phyloP scores from a whole-genome alignment of 106 monocot genomes.

The Acanthochlamys bracteata region DNA sequence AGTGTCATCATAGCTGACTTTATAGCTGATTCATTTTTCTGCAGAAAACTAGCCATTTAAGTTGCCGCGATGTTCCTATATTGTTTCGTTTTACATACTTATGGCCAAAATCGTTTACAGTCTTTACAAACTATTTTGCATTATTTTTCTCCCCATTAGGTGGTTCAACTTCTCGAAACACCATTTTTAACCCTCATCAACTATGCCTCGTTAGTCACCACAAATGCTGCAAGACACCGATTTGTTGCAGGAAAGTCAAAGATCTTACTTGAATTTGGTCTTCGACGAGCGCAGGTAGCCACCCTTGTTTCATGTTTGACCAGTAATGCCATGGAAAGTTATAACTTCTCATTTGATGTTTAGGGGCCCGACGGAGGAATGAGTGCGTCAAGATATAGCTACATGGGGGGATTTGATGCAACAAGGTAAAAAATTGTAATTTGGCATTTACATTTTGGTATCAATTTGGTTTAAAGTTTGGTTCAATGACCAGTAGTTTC shows the following conservation, averaged over 20 bases:
- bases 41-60: no score
- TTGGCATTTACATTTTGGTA: no score
- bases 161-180: conserved; percentile 96
- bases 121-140: no score
- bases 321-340: no score
- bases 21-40: background rate
- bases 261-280: conserved; percentile 85
- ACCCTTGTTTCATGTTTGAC: no score
- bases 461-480: no score
- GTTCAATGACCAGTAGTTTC: no score
- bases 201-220: conserved; percentile 91
- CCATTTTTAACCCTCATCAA: conserved; percentile 97
- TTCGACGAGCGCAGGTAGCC: conserved; percentile 83
- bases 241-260: conserved; percentile 87
- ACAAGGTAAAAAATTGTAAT: no score
- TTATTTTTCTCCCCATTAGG: no score
- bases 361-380: conserved; percentile 99
- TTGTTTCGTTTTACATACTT: no score
- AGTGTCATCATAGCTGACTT: conserved; percentile 32
- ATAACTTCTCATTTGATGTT: conserved; percentile 1
- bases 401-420: conserved; percentile 97
- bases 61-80: no score
- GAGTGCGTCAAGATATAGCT: conserved; percentile 95
- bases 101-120: no score
- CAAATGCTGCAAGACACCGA: conserved; percentile 98